Conservation (phyloP, 2,329 filamentous ascomycete species). For the Ascochyta koolunga region DNA sequence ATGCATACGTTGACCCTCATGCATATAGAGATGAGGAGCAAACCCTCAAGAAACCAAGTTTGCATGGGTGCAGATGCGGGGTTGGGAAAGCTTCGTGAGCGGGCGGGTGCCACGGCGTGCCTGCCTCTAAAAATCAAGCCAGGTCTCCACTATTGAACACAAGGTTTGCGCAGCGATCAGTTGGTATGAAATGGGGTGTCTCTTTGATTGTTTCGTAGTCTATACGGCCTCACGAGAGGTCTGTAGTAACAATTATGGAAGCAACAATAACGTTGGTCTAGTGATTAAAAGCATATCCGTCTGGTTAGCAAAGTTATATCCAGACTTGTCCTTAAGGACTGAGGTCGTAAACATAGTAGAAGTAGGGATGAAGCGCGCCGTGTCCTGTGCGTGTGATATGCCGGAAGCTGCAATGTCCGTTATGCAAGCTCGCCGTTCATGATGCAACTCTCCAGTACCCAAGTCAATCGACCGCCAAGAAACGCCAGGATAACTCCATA, state of each 20-base stretch:
- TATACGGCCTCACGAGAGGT: slow-evolving; percentile 12
- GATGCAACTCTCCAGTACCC: slow-evolving; percentile 6
- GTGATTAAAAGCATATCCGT: slow-evolving; percentile 17
- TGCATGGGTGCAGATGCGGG: slow-evolving; percentile 10
- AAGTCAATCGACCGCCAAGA: neutral
- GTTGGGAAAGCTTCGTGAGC: neutral
- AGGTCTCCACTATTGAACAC: neutral
- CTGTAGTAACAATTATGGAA: slow-evolving; percentile 7
- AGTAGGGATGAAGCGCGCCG: slow-evolving; percentile 2
- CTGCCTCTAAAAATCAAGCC: neutral
- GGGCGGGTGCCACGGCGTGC: neutral
- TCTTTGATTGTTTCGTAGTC: slow-evolving; percentile 17
- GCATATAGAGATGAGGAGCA: slow-evolving; percentile 2
- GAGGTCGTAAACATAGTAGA: slow-evolving; percentile 1
- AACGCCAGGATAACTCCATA: slow-evolving; percentile 12
- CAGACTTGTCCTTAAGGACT: slow-evolving; percentile 3
- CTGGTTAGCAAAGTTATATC: slow-evolving; percentile 2
- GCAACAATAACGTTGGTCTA: slow-evolving; percentile 16
- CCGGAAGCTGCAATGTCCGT: slow-evolving; percentile 6
- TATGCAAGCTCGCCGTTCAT: slow-evolving; percentile 11
- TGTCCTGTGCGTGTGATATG: slow-evolving; percentile 8
- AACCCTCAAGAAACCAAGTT: slow-evolving; percentile 4
- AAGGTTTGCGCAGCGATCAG: neutral
- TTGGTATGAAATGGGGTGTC: slow-evolving; percentile 1
- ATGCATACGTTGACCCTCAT: slow-evolving; percentile 1